These are phyloP conservation scores for Primulina tabacum DNA, from an alignment of 257 asterid species.

Conservation along the genomic window DNA sequence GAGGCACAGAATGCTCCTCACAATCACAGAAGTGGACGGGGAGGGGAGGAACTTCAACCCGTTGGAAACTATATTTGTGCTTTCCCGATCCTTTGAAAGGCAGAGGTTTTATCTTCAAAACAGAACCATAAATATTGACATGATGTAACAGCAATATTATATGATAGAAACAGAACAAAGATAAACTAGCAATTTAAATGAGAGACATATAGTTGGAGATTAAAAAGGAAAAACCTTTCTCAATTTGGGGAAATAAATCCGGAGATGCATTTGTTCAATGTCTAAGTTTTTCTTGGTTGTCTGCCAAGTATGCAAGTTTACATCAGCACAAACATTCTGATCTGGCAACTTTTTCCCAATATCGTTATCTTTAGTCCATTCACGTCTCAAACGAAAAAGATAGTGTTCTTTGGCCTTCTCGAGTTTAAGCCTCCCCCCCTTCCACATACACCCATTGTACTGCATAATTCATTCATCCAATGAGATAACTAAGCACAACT, in stretches of 20 bases:
- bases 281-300: constrained; percentile 37
- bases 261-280: constrained; percentile 53
- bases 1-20: constrained; percentile 67
- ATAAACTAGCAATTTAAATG: background rate
- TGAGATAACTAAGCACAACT: constrained; percentile 9
- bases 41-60: constrained; percentile 64
- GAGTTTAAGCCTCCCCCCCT: constrained; percentile 78
- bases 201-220: background rate
- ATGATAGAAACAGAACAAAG: background rate
- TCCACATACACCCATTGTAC: constrained; percentile 98
- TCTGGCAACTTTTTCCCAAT: constrained; percentile 31
- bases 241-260: constrained; percentile 67
- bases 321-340: constrained; percentile 33
- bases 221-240: constrained; percentile 53
- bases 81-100: constrained; percentile 85
- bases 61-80: constrained; percentile 98
- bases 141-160: constrained; percentile 17
- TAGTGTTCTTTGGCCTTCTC: constrained; percentile 90
- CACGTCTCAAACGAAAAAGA: constrained; percentile 50
- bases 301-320: constrained; percentile 29
- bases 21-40: constrained; percentile 84
- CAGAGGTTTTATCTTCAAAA: constrained; percentile 59
- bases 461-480: constrained; percentile 33
- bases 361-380: constrained; percentile 74
- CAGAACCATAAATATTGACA: constrained; percentile 20